Percentiles rank a stretch among this genome's conserved stretches.
phyloP scores from a whole-genome alignment of 768 basidiomycete genomes.

The Lyophyllum atratum region DNA sequence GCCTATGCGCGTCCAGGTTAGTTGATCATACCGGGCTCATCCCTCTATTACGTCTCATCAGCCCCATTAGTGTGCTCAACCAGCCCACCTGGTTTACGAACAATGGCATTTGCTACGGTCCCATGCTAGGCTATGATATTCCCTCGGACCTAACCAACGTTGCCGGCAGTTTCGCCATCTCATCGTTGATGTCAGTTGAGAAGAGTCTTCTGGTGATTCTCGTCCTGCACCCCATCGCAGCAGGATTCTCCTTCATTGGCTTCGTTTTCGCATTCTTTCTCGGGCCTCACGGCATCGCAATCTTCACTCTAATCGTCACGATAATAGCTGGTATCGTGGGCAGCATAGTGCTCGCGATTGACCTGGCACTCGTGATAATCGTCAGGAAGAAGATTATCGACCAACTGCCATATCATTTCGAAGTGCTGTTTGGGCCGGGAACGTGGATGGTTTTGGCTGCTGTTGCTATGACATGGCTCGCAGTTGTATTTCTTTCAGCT shows the following conservation, averaged over 20 bases:
- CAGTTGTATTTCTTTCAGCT: conserved; percentile 61
- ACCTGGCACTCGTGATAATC: conserved; percentile 60
- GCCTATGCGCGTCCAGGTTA: conserved; percentile 60
- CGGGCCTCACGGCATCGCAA: conserved; percentile 53
- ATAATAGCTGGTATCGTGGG: conserved; percentile 57
- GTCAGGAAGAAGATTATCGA: conserved; percentile 45
- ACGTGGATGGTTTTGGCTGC: conserved; percentile 73
- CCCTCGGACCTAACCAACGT: conserved; percentile 43
- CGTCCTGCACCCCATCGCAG: conserved; percentile 68
- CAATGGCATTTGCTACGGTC: conserved; percentile 56
- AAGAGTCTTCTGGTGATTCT: conserved; percentile 55
- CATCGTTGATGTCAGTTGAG: conserved; percentile 49
- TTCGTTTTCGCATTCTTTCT: conserved; percentile 60
- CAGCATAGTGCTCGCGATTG: conserved; percentile 58
- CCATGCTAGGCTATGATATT: conserved; percentile 70
- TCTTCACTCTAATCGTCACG: conserved; percentile 59
- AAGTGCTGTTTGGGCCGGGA: conserved; percentile 61
- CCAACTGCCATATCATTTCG: conserved; percentile 41
- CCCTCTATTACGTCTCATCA: neutral
- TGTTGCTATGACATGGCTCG: conserved; percentile 57
- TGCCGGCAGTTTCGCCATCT: conserved; percentile 44
- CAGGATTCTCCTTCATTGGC: conserved; percentile 57
- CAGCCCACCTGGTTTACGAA: conserved; percentile 39
- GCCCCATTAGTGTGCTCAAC: conserved; percentile 27
- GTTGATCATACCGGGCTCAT: conserved; percentile 17